Percentiles rank a stretch among this genome's conserved stretches.
These are phyloP conservation scores for Penicillium silybi DNA, from an alignment of 495 filamentous ascomycete genomes.

Conservation along the genomic window DNA sequence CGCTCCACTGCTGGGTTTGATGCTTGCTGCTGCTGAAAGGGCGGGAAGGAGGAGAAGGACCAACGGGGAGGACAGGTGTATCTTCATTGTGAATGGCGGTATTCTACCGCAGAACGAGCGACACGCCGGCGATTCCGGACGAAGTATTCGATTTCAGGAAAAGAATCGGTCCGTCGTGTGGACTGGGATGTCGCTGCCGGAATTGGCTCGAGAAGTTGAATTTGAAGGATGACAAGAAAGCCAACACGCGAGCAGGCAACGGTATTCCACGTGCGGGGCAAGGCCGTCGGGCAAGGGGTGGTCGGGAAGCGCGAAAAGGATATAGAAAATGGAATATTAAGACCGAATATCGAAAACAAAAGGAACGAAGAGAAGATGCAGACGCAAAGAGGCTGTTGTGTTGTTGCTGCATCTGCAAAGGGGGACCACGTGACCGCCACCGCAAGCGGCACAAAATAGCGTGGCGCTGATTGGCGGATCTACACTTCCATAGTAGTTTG, in stretches of 20 bases:
- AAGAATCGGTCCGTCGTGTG: not conserved
- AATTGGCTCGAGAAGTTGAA: not conserved
- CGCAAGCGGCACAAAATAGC: not conserved
- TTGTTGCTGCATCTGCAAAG: conserved; percentile 3
- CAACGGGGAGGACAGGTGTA: conserved; percentile 27
- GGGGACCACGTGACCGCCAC: conserved; percentile 7
- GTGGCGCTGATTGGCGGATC: not conserved
- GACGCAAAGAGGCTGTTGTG: not conserved
- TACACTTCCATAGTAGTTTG: too few relatives aligned
- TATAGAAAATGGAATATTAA: not conserved
- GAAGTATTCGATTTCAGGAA: not conserved
- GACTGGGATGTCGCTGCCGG: not conserved
- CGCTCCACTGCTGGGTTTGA: conserved; percentile 12
- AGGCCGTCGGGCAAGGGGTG: not conserved
- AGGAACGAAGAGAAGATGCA: not conserved
- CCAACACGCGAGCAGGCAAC: not conserved
- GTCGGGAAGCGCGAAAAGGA: not conserved
- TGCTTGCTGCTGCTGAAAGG: conserved; percentile 26
- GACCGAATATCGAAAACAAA: conserved; percentile 1
- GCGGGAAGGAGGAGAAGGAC: conserved; percentile 37
- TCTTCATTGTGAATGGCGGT: conserved; percentile 27
- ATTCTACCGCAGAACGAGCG: conserved; percentile 12
- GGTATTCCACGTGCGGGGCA: not conserved
- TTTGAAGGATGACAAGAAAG: not conserved
- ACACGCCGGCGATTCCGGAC: not conserved